Conservation (phyloP, 768 basidiomycete genomes). For the Rubroboletus pulcherrimus region DNA sequence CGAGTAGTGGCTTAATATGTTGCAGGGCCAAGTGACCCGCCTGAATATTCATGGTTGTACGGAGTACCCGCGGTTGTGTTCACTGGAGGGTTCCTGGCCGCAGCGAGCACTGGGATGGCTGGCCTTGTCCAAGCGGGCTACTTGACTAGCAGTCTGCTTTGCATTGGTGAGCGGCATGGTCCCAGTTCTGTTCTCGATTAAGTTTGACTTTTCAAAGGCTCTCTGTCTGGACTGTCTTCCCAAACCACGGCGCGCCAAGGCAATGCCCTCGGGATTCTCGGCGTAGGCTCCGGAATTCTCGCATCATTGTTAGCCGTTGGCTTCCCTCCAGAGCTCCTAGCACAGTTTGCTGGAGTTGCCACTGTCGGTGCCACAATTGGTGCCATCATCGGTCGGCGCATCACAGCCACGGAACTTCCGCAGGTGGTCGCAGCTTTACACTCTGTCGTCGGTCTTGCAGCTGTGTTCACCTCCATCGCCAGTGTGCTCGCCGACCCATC, state of each 20-base stretch:
- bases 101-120: conserved; percentile 79
- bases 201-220: conserved; percentile 41
- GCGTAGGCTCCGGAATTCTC: conserved; percentile 77
- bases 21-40: conserved; percentile 75
- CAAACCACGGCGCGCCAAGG: conserved; percentile 82
- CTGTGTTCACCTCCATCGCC: conserved; percentile 80
- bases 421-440: conserved; percentile 82
- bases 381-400: conserved; percentile 71
- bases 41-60: conserved; percentile 85
- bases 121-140: conserved; percentile 89
- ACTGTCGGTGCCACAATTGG: conserved; percentile 71
- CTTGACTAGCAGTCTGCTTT: conserved; percentile 78
- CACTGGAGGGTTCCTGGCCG: conserved; percentile 76
- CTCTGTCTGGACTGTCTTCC: conserved; percentile 74
- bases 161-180: conserved; percentile 55
- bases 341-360: conserved; percentile 75
- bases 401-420: conserved; percentile 84
- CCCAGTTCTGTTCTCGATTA: background rate
- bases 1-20: conserved; percentile 1
- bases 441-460: conserved; percentile 86
- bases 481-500: conserved; percentile 71
- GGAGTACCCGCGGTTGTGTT: conserved; percentile 76
- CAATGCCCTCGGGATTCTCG: conserved; percentile 85
- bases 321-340: conserved; percentile 68
- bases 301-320: conserved; percentile 81